These are phyloP conservation scores for Volvox reticuliferus DNA, from an alignment of 139 green algal species.

Conservation along the genomic window DNA sequence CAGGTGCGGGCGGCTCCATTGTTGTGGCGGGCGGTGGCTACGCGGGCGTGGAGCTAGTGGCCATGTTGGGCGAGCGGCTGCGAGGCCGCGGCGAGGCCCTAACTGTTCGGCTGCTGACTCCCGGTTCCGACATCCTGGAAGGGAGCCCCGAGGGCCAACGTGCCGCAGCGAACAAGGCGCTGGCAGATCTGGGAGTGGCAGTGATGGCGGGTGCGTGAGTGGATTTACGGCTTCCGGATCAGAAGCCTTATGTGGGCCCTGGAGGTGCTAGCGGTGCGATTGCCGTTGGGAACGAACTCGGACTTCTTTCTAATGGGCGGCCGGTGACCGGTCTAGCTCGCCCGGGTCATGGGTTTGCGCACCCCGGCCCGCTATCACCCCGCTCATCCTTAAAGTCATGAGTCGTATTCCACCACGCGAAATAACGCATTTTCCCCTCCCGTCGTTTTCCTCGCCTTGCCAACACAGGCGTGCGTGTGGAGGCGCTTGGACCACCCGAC, in stretches of 20 bases:
- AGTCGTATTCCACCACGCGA: no score
- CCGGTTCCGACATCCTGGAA: conserved; percentile 79
- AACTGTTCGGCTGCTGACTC: conserved; percentile 81
- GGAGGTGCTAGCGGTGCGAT: no score
- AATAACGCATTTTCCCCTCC: not conserved
- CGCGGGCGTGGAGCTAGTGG: conserved; percentile 90
- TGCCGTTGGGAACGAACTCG: no score
- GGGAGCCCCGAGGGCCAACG: conserved; percentile 74
- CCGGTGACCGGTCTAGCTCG: no score
- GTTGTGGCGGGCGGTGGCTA: conserved; percentile 93
- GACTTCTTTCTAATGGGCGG: no score
- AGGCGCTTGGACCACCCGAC: not conserved
- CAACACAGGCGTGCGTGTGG: conserved; percentile 1
- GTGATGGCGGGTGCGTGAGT: conserved; percentile 64
- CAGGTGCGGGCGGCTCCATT: conserved; percentile 47
- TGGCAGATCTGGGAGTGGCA: conserved; percentile 73
- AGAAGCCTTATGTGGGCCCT: no score
- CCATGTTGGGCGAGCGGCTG: conserved; percentile 80
- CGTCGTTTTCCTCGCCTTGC: not conserved
- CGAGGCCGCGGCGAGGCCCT: conserved; percentile 24
- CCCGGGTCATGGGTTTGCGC: no score
- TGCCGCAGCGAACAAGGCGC: conserved; percentile 67
- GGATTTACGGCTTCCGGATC: no score
- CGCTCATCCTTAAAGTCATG: not conserved
- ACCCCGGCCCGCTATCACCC: no score